Percentiles rank a stretch among this genome's conserved stretches.
phyloP scores from a whole-genome alignment of 2,329 filamentous ascomycete genomes.

The Xylaria sp. region DNA sequence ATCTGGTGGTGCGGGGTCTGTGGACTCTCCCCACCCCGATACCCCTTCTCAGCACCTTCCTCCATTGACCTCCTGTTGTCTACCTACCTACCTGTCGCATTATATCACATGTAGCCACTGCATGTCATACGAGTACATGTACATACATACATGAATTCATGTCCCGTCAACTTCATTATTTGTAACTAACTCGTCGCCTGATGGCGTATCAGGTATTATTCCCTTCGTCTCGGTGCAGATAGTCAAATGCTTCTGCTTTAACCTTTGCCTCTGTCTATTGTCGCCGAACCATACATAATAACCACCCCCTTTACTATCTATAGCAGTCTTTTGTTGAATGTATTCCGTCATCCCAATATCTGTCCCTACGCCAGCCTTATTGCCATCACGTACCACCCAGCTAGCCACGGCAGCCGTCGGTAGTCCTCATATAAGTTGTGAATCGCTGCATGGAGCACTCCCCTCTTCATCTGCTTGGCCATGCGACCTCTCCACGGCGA shows the following conservation, averaged over 20 bases:
- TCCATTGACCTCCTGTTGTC: not conserved
- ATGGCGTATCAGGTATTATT: slow-evolving; percentile 12
- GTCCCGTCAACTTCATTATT: slow-evolving; percentile 1
- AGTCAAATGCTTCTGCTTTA: not conserved
- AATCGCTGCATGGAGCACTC: slow-evolving; percentile 19
- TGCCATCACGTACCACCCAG: slow-evolving; percentile 3
- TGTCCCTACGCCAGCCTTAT: slow-evolving; percentile 8
- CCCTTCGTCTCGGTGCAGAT: not conserved
- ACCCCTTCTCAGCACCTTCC: not conserved
- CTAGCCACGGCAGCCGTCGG: slow-evolving; percentile 2
- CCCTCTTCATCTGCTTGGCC: slow-evolving; percentile 34
- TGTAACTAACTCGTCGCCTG: not conserved
- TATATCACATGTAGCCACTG: not conserved
- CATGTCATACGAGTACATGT: slow-evolving; percentile 23
- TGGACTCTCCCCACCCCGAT: not conserved
- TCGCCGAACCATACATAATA: not conserved
- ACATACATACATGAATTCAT: no score
- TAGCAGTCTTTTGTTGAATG: slow-evolving; percentile 24
- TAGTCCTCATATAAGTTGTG: not conserved
- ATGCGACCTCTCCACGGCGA: slow-evolving; percentile 61
- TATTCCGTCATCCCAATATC: slow-evolving; percentile 13
- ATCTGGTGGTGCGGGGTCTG: slow-evolving; percentile 24
- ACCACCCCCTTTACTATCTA: not conserved
- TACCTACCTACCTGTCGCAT: not conserved
- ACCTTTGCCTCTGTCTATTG: not conserved